Base-by-base conservation (phyloP, 139 green algal genomes). In the Picochlorum sp. region DNA sequence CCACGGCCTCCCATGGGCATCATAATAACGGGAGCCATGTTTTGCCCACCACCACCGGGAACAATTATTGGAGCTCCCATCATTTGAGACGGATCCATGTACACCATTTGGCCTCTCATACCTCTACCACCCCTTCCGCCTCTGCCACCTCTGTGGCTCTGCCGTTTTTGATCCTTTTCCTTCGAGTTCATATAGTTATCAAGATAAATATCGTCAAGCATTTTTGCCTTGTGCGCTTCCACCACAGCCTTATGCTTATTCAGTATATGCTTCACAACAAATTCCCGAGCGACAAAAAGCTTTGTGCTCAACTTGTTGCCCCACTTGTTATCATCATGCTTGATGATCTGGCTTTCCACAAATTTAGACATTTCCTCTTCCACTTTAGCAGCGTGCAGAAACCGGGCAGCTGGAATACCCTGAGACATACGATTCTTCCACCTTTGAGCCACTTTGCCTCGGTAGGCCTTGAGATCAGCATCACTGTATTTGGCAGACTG, bases 201-300 rank as follows among this genome's bases (percentile, higher is more conserved):
- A 14, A 45, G 72, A 50, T 57, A 78, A 10, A 71, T 45, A 33
- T 61, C 40, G 31, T 78, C 70, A 36, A 49, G 55, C 25, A 76
- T 43, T 52, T 65, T 51, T 7, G 77, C 72, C 2, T 67, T 71
- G 68, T 84, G 66, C 16, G 57, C 67, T 7, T 84, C 68, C 47
- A 95, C 20, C 52, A 81, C 74, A 10, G 83, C 65, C 4, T 65
- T 61, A 62, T 94, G 87, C 78, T 95, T 95, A 40, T 73, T 77
- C 25, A 71, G 72, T 37, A 95, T 85, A 69, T 95, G 88, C 74
- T 95, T 95, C 7, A 91, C 45, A 41, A 95, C 88, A 73, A 89
- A 95, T 33, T 89, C 81, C 40, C 74, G 80, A 18, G 63, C 86
- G 37, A 93, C 66, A 49, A 95, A 95, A 64, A 93, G 61, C 72